These are phyloP conservation scores for Blastocladiella emersonii DNA, from an alignment of 371 early-diverging fungal species.

Conservation along the genomic window DNA sequence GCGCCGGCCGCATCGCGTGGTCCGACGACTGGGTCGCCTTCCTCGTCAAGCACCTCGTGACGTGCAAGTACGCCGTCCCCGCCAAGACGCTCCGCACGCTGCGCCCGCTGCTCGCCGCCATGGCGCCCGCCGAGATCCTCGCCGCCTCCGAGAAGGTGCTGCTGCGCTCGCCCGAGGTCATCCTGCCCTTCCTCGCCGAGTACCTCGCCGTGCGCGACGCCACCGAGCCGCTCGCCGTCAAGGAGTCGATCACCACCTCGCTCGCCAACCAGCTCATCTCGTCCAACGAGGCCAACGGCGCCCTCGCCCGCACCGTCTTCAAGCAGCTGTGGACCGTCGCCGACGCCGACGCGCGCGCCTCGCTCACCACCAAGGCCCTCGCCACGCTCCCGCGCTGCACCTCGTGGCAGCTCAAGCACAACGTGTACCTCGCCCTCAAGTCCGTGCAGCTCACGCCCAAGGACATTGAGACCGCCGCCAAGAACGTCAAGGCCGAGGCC, in stretches of 20 bases:
- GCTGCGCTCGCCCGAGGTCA: slow-evolving; percentile 8
- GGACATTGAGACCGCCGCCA: not conserved
- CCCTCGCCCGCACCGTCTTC: not conserved
- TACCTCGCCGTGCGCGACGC: not conserved
- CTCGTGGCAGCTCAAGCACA: not conserved
- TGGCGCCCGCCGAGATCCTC: not conserved
- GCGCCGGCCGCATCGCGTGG: not conserved
- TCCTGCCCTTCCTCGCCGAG: not conserved
- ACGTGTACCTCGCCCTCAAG: not conserved
- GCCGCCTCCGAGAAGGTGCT: not conserved
- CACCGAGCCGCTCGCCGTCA: not conserved
- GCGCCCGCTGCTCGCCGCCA: not conserved
- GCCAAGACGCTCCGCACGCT: not conserved
- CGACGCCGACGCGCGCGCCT: not conserved
- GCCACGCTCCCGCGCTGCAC: not conserved
- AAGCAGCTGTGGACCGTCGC: not conserved
- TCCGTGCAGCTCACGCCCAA: not conserved
- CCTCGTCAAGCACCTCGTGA: not conserved
- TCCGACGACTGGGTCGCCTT: not conserved
- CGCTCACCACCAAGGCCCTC: not conserved
- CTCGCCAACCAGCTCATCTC: slow-evolving; percentile 1
- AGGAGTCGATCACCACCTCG: not conserved
- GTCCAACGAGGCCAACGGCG: not conserved
- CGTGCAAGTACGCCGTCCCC: slow-evolving; percentile 1
- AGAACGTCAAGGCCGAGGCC: not conserved